Conservation (phyloP, 2,329 filamentous ascomycete genomes). For the Hypomyces perniciosus region DNA sequence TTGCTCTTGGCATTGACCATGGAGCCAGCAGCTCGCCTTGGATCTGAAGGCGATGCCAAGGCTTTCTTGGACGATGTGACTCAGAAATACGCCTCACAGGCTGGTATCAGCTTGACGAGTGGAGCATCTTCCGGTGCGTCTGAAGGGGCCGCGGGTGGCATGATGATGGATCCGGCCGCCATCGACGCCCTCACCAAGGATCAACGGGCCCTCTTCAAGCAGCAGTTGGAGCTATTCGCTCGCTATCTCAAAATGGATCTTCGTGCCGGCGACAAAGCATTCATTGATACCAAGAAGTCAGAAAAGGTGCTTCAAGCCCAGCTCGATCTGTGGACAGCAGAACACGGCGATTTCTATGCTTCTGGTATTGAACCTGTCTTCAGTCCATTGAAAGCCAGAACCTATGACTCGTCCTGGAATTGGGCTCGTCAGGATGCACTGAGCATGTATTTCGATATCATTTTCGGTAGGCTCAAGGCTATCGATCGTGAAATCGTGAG, state of each 20-base stretch:
- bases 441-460: conserved; percentile 98
- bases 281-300: conserved; percentile 76
- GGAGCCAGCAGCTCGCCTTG: conserved; percentile 83
- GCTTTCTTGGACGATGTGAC: conserved; percentile 81
- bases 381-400: conserved; percentile 84
- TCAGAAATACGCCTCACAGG: conserved; percentile 80
- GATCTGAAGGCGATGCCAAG: conserved; percentile 86
- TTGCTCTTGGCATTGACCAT: conserved; percentile 84
- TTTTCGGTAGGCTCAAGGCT: conserved; percentile 87
- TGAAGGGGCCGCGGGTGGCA: conserved; percentile 67
- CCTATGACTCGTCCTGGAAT: conserved; percentile 99
- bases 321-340: conserved; percentile 87
- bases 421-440: conserved; percentile 97
- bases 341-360: conserved; percentile 96
- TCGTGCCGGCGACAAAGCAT: conserved; percentile 91
- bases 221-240: conserved; percentile 91
- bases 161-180: conserved; percentile 99
- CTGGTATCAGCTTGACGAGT: conserved; percentile 77
- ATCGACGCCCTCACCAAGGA: conserved; percentile 97
- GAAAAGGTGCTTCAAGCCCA: conserved; percentile 85
- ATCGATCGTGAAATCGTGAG: conserved; percentile 98
- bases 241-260: conserved; percentile 97
- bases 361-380: conserved; percentile 91
- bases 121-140: conserved; percentile 68
- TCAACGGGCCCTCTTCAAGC: conserved; percentile 92